phyloP scores from a whole-genome alignment of 441 rosid genomes.

The Gossypium schwendimanii region DNA sequence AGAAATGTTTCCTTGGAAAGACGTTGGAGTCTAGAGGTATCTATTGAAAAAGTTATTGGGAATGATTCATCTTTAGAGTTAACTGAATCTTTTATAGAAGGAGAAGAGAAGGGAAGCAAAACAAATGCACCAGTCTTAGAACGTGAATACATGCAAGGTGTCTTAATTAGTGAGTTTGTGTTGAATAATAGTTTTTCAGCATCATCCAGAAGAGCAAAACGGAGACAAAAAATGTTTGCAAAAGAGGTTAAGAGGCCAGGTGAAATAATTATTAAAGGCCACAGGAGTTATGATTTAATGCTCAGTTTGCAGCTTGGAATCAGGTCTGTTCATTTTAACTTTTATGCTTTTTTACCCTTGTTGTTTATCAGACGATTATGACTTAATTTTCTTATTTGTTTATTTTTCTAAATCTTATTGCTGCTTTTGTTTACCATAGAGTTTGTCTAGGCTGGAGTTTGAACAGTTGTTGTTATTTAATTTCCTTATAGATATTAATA shows the following conservation, averaged over 20 bases:
- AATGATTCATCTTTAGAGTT: conserved; percentile 57
- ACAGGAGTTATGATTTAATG: conserved; percentile 93
- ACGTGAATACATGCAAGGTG: conserved; percentile 96
- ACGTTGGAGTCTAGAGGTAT: conserved; percentile 96
- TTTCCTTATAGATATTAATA: not conserved
- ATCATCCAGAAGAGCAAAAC: conserved; percentile 67
- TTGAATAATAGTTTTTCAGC: conserved; percentile 56
- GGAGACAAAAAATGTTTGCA: conserved; percentile 55
- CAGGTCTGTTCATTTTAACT: conserved; percentile 44
- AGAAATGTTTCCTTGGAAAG: conserved; percentile 75
- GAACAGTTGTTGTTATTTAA: not conserved
- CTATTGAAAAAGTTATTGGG: conserved; percentile 86
- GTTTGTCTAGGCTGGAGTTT: not conserved
- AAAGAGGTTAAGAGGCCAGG: conserved; percentile 90
- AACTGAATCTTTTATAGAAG: conserved; percentile 38
- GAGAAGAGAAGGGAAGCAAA: conserved; percentile 32
- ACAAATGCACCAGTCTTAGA: conserved; percentile 62
- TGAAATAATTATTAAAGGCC: conserved; percentile 92
- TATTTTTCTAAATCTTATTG: not conserved
- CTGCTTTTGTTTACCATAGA: not conserved
- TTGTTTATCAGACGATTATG: not conserved
- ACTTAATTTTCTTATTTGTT: not conserved
- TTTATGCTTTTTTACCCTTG: not conserved
- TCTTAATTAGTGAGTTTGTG: conserved; percentile 82
- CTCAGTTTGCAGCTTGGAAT: conserved; percentile 95